Base-by-base conservation (phyloP, 495 filamentous ascomycete genomes). In the Oidiodendron maius region DNA sequence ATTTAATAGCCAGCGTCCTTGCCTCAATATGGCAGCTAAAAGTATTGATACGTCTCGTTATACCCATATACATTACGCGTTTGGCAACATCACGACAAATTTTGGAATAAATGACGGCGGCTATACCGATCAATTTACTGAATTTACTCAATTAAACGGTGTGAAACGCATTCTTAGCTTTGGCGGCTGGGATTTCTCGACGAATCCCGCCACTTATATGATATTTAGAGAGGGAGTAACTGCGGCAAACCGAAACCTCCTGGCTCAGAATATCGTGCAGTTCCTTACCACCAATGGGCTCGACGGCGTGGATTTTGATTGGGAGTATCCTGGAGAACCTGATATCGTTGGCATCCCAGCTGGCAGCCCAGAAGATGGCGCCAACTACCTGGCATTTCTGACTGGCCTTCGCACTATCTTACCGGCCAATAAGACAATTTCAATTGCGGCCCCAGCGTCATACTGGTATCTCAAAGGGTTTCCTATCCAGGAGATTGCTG, bases 121-220 rank as follows among this genome's bases (percentile, higher is more conserved):
- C 18, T 28, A 32, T 25, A 16, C 37, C 22, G n/a, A 35, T 12
- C 46, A 54, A 18, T 61, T 60, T 24, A 44, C 51, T 8, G 11
- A 37, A 20, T 69, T 71, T 48, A 45, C 50, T 10, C 12, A 36
- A 0, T 22, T 65, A 30, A 42, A 32, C 12, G 51, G 34, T 0
- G 30, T 63, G 8, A 71, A 70, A 40, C 50, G 52, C 11, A 64
- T 78, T 32, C 9, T 76, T 1, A 70, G 68, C 0, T 62, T 78
- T 46, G 75, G 75, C 9, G 75, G 73, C 3, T 76, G 73, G 73
- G 53, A 43, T 0, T 73, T 69, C 42, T 69, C 64, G 1, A 73
- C 70, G 0, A 55, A 60, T 20, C 43, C 51, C 1, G 48, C 43
- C 10, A 67, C 65, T 2, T 72, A 58, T 39, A 39, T 50, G 11